Evolutionary conservation across 164 flowering plant genomes (phyloP), one percentile per base, ranked within the genome.

Genomic region (Stephania japonica): DNA sequence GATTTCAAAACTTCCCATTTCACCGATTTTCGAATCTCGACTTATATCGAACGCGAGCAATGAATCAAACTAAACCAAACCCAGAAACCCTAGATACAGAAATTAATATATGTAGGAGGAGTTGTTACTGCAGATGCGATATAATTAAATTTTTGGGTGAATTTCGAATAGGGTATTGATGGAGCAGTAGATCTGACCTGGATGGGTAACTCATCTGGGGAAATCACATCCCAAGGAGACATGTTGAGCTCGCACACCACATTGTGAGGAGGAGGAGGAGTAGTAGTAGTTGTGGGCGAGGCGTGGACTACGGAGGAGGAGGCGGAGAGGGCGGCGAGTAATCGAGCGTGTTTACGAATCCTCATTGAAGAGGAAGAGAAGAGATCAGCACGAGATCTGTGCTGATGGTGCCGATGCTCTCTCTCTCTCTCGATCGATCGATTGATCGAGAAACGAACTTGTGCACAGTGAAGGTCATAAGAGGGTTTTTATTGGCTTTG

Each of bases 211-310:
- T 59, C 70, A 12, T 72, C 49, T 26, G 67, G 42, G 65, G 84
- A 23, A 68, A 83, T 77, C 74, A 85, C 86, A 82, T 88, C 91
- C 91, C 91, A 88, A 10, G 87, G 88, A 25, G 89, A 85, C 75
- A 77, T 84, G 77, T 85, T 88, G 56, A 86, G 84, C 82, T 85
- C 74, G 77, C 89, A 86, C 56, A 83, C 79, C 3, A 79, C 21
- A 72, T 70, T 42, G 16, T 27, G 56, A 42, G 13, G 23, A 42
- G 26, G 5, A 26, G 42, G 13, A 0, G 25, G 32, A 64, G 62
- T 61, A 5, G 69, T 44, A 59, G 18, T 65, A 47, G 61, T 41
- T 53, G 71, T 3, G 42, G 50, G 7, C 21, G 64, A 32, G 53
- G 18, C n/a, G n/a, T n/a, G n/a, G n/a, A n/a, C n/a, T n/a, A n/a